Base-by-base conservation (phyloP, 768 basidiomycete genomes). In the Mycena epipterygia region DNA sequence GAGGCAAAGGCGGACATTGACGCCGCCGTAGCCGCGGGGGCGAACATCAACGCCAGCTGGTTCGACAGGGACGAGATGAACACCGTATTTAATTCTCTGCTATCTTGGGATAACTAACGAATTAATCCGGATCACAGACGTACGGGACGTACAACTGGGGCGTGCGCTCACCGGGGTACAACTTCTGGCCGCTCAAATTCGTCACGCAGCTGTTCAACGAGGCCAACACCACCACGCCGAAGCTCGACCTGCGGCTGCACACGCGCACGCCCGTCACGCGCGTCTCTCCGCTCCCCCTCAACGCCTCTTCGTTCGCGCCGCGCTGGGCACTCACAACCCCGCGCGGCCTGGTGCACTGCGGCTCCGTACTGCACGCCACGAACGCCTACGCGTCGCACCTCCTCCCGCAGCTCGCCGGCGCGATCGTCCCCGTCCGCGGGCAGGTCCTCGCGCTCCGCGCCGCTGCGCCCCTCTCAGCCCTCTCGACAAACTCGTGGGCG, bases 371-470 rank as follows among this genome's bases (percentile, higher is more conserved):
- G 3, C 95, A 96, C 77, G 95, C 95, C 0, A 96, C 95, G 14
- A 97, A 98, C 75, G 96, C 83, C 0, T 96, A 97, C 70, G 89
- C 91, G 9, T 88, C 91, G 5, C 86, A 93, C 74, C 87, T 97
- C 35, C 84, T 98, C 27, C 93, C 93, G 0, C 87, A 90, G 64
- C 76, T 96, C 30, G 76, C 84, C 13, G 89, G 90, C 0, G 83
- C 84, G 0, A 90, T 95, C 67, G 80, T 92, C 3, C 95, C 94
- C 0, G 89, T 88, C 1, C 90, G 95, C 17, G 94, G 91, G 3
- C 95, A 96, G 76, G 84, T 91, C 49, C 80, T 84, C 68, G 85
- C 87, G 2, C 68, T 84, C 12, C 85, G 85, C 33, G 81, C 79
- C 17, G 71, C 74, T 8, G 86, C 84, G 0, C 67, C 82, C 0